These are phyloP conservation scores for Aspergillus melleus DNA, from an alignment of 2,329 filamentous ascomycete genomes.

Conservation along the genomic window DNA sequence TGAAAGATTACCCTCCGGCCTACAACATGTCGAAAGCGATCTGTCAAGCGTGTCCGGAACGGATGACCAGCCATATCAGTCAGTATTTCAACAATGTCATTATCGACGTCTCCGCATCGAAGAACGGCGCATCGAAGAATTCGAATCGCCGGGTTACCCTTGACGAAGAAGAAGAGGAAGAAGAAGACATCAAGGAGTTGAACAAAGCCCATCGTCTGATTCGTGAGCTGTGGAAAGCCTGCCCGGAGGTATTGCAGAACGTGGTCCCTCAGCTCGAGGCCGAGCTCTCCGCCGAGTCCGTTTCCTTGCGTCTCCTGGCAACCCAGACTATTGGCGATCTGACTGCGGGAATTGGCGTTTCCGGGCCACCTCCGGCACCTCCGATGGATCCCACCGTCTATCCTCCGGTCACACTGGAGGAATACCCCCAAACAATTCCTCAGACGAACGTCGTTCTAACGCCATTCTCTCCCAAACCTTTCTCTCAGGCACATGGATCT, in stretches of 20 bases:
- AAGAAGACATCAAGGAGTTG: conserved; percentile 82
- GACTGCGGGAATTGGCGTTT: conserved; percentile 87
- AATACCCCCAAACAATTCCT: conserved; percentile 52
- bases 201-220: conserved; percentile 86
- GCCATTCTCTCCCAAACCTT: conserved; percentile 84
- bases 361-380: conserved; percentile 74
- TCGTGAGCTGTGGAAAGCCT: conserved; percentile 89
- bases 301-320: conserved; percentile 80
- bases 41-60: conserved; percentile 84
- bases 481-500: conserved; percentile 74
- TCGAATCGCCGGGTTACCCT: conserved; percentile 49
- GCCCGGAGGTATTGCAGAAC: conserved; percentile 83
- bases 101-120: conserved; percentile 72
- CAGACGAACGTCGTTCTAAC: conserved; percentile 68
- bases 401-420: conserved; percentile 58
- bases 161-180: conserved; percentile 67
- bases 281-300: conserved; percentile 85
- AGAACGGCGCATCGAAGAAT: conserved; percentile 51
- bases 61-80: conserved; percentile 91
- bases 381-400: conserved; percentile 79
- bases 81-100: conserved; percentile 98
- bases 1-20: conserved; percentile 85
- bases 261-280: conserved; percentile 92
- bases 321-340: conserved; percentile 95
- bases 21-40: conserved; percentile 97